Base-by-base conservation (phyloP, 148 eudicot species). In the Rhododendron ovatum region DNA sequence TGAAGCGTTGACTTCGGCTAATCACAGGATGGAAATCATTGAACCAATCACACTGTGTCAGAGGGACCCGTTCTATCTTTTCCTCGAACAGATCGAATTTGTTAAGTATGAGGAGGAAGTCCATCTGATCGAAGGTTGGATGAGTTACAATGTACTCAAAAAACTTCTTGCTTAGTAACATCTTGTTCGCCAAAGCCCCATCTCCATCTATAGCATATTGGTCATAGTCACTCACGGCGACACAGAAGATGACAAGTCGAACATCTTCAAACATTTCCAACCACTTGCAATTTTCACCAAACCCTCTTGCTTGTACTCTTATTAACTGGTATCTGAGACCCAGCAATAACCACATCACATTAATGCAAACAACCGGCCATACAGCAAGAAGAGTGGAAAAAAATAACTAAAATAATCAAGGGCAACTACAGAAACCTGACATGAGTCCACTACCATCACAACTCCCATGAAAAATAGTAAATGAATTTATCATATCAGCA, bases 181-280 rank as follows among this genome's bases (percentile, higher is more conserved):
- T 96, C 88, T 95, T 95, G 89, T 96, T 96, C 87, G 82, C 83
- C 2, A 84, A 76, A 90, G 87, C 82, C 41, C 95, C 97, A n/a
- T 92, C 93, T 63, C 83, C 83, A 74, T 93, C 94, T 20, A 30
- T 51, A 55, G 83, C 88, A 86, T 88, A 88, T 84, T 96, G 94
- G 90, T 95, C 97, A 83, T 92, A 96, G 88, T 95, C 99, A 63
- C 91, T 93, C 69, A 96, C 88, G 57, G 98, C 69, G 39, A 94
- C 95, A 83, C 96, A 93, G 85, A 95, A 96, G 12, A 96, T 94
- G 82, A 97, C 98, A 87, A 97, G 83, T 63, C 98, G 90, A 28
- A 92, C 96, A 85, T 97, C 96, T 92, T 97, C 98, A 84, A 97
- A 93, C 98, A 95, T 95, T 86, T 97, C 95, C 86, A 97, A 86